These are phyloP conservation scores for Mycosphaerella arachidis DNA, from an alignment of 2,329 filamentous ascomycete genomes.

Conservation along the genomic window DNA sequence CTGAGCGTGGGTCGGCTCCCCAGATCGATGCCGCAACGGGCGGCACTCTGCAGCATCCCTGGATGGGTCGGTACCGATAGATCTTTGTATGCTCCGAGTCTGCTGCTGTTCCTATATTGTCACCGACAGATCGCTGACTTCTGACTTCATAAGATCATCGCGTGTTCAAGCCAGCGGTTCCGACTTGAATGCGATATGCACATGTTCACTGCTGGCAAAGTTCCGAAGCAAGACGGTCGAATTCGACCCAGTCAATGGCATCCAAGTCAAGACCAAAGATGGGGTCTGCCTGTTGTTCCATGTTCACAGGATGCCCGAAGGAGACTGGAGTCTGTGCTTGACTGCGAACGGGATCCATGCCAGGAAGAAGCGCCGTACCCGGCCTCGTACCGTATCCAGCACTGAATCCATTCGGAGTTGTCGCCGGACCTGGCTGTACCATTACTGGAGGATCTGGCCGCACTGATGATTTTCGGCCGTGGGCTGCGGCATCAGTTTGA, in stretches of 20 bases:
- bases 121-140: neutral
- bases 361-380: conserved; percentile 9
- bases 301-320: conserved; percentile 4
- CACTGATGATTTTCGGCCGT: neutral
- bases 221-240: conserved; percentile 25
- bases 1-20: neutral
- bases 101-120: neutral
- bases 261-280: conserved; percentile 20
- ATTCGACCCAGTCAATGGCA: conserved; percentile 27
- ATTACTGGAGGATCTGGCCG: conserved; percentile 4
- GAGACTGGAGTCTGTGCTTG: conserved; percentile 11
- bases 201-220: conserved; percentile 19
- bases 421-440: conserved; percentile 3
- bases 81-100: neutral
- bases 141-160: neutral
- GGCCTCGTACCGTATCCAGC: conserved; percentile 7
- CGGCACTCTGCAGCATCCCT: neutral
- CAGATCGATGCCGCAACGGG: neutral
- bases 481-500: neutral
- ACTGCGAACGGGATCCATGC: conserved; percentile 8
- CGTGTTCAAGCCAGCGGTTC: neutral
- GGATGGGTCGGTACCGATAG: neutral
- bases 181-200: neutral
- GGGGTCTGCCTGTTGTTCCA: conserved; percentile 13
- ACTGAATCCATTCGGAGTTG: conserved; percentile 6